Conservation (phyloP, 2,329 filamentous ascomycete genomes). For the Arthrobotrys entomopaga region DNA sequence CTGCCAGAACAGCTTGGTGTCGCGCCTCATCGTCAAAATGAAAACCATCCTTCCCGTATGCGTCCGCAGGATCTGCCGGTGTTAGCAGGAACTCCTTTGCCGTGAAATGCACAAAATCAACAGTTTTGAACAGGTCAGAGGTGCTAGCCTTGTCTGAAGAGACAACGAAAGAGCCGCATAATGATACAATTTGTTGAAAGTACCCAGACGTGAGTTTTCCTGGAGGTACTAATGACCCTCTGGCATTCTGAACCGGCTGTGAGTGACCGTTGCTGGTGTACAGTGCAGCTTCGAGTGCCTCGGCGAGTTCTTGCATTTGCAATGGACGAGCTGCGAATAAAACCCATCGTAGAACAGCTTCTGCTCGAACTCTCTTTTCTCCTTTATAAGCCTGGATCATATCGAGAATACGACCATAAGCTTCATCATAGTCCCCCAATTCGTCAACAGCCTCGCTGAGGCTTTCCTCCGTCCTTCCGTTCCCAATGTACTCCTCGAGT, state of each 20-base stretch:
- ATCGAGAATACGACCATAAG: conserved; percentile 43
- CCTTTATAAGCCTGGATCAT: conserved; percentile 38
- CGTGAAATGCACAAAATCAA: conserved; percentile 55
- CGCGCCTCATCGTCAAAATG: conserved; percentile 43
- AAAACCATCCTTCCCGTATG: conserved; percentile 33
- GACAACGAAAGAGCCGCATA: conserved; percentile 45
- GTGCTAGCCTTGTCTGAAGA: conserved; percentile 31
- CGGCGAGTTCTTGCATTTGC: conserved; percentile 45
- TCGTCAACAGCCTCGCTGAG: conserved; percentile 34
- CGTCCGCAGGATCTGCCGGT: conserved; percentile 17
- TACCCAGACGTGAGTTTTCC: conserved; percentile 29
- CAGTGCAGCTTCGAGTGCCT: conserved; percentile 35
- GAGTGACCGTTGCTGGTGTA: conserved; percentile 16
- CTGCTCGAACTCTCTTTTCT: conserved; percentile 27
- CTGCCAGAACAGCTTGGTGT: conserved; percentile 32
- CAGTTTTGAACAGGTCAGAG: conserved; percentile 17
- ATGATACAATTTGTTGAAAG: conserved; percentile 40
- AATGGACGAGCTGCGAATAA: conserved; percentile 52
- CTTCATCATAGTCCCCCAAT: conserved; percentile 31
- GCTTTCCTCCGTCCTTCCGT: conserved; percentile 29
- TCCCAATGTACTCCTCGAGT: conserved; percentile 31
- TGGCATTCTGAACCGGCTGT: conserved; percentile 14
- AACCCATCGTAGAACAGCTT: conserved; percentile 50
- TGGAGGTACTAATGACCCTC: conserved; percentile 21
- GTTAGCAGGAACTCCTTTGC: conserved; percentile 54